phyloP scores from a whole-genome alignment of 495 filamentous ascomycete species.

The Penicillium roqueforti region DNA sequence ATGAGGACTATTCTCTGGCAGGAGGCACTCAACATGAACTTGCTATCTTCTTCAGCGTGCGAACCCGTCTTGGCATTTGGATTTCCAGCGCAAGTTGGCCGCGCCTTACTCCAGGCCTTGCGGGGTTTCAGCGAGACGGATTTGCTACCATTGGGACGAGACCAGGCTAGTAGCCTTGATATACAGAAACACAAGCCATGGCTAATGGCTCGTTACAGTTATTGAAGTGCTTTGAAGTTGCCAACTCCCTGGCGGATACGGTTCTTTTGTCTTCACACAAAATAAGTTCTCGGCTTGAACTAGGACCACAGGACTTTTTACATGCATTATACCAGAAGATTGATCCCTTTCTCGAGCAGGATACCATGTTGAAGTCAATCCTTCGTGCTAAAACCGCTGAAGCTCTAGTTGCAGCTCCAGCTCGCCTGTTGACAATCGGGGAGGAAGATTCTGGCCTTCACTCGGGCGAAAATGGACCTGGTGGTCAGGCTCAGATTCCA shows the following conservation, averaged over 20 bases:
- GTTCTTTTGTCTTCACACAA: slow-evolving; percentile 19
- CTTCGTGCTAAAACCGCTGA: slow-evolving; percentile 31
- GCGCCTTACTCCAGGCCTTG: slow-evolving; percentile 55
- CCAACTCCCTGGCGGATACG: slow-evolving; percentile 33
- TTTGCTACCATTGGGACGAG: slow-evolving; percentile 30
- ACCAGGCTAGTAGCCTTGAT: slow-evolving; percentile 22
- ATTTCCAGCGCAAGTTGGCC: slow-evolving; percentile 65
- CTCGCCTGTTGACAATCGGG: slow-evolving; percentile 13
- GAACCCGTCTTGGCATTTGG: slow-evolving; percentile 63
- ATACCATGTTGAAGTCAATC: slow-evolving; percentile 25
- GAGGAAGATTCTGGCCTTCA: not conserved
- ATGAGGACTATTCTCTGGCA: slow-evolving; percentile 77
- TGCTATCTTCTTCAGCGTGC: slow-evolving; percentile 48
- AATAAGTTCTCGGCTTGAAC: slow-evolving; percentile 10
- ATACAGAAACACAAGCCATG: not conserved
- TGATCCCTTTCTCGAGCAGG: slow-evolving; percentile 28
- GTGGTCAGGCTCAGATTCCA: too few species aligned
- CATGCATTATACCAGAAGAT: slow-evolving; percentile 34
- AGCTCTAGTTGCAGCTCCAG: slow-evolving; percentile 25
- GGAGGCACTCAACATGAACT: slow-evolving; percentile 49
- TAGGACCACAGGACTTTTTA: slow-evolving; percentile 28
- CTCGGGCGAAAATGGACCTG: not conserved
- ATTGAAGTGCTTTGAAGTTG: slow-evolving; percentile 33
- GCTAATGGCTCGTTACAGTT: slow-evolving; percentile 11
- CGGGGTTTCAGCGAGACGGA: slow-evolving; percentile 24